Evolutionary conservation across 306 rosid genomes (phyloP), one percentile per base, ranked within the genome.

Genomic region (Trichosanthes cucumerina): DNA sequence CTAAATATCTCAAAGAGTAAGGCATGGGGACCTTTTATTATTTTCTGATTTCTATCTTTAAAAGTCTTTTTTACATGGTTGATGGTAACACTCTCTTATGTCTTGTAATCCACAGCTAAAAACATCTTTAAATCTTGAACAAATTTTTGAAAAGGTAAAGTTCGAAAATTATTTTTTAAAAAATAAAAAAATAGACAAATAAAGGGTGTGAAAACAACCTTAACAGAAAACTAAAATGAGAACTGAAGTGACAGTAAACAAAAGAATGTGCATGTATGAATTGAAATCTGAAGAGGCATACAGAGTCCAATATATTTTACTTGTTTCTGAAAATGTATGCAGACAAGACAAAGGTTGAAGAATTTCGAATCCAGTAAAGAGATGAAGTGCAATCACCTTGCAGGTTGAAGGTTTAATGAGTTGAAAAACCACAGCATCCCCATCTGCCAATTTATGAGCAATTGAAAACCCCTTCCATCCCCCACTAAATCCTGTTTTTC

Each of bases 381-480:
- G 53, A 72, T 26, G 80, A 83, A 26, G 46, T 10, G 57, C 69
- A 80, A 81, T 87, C 87, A 93, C 98, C 97, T 93, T 90, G 87
- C 91, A 88, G 64, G 86, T 66, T 24, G 87, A 79, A 77, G 88
- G 88, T 57, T 39, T 81, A 63, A 86, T 85, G 79, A 91, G 72
- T 57, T 93, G 92, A 80, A 90, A 93, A 63, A 90, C 81, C 60
- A 93, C 76, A 19, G 98, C 97, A 24, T 93, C 97, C 31, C 98
- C 98, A 47, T 90, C 92, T 19, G 82, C 90, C 84, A 90, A 85
- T 12, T 79, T 74, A 84, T 90, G 98, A 79, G 96, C 97, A 83
- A 91, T 79, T 3, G 98, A 63, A 74, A 93, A 91, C 33, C 90
- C 98, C 79, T 71, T 88, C 94, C 98, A 93, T 74, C 97, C 96